phyloP scores from a whole-genome alignment of 2,329 filamentous ascomycete species.

The Pseudocercospora pini-densiflorae region DNA sequence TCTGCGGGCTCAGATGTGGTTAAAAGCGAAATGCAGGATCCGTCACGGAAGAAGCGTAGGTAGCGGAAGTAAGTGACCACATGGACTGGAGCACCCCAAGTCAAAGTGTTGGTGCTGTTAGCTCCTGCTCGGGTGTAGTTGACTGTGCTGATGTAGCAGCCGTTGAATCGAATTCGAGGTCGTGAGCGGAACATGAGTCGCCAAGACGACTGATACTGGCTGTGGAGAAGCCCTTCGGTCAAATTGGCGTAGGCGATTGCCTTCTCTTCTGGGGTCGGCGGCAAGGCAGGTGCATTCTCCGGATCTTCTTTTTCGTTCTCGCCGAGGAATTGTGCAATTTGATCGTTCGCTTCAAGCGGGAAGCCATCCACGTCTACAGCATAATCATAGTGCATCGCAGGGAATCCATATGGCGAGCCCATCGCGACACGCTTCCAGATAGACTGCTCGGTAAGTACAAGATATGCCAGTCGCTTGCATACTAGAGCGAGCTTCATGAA shows the following conservation, averaged over 20 bases:
- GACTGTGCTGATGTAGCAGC: constrained; percentile 94
- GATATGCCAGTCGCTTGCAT: constrained; percentile 84
- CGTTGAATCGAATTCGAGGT: constrained; percentile 90
- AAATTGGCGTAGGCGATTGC: constrained; percentile 29
- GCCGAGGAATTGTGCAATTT: constrained; percentile 32
- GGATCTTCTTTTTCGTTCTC: constrained; percentile 24
- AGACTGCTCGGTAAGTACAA: constrained; percentile 80
- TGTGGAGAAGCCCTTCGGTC: constrained; percentile 36
- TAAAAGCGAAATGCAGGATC: constrained; percentile 78
- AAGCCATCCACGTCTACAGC: constrained; percentile 62
- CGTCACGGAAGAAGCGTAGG: constrained; percentile 91
- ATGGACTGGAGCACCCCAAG: constrained; percentile 83
- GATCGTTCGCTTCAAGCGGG: constrained; percentile 30
- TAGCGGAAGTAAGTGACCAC: constrained; percentile 99
- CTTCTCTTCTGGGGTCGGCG: constrained; percentile 29
- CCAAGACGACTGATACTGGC: constrained; percentile 43
- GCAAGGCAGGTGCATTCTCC: constrained; percentile 17
- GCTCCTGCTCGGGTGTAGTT: constrained; percentile 90
- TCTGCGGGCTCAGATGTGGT: constrained; percentile 82
- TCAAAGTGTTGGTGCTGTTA: constrained; percentile 68
- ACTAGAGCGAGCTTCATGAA: constrained; percentile 78
- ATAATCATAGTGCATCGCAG: constrained; percentile 81
- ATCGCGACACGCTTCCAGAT: constrained; percentile 77
- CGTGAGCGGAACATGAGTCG: constrained; percentile 77
- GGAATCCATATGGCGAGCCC: constrained; percentile 71